These are phyloP conservation scores for Solanum chilense DNA, from an alignment of 257 asterid species.

Conservation along the genomic window DNA sequence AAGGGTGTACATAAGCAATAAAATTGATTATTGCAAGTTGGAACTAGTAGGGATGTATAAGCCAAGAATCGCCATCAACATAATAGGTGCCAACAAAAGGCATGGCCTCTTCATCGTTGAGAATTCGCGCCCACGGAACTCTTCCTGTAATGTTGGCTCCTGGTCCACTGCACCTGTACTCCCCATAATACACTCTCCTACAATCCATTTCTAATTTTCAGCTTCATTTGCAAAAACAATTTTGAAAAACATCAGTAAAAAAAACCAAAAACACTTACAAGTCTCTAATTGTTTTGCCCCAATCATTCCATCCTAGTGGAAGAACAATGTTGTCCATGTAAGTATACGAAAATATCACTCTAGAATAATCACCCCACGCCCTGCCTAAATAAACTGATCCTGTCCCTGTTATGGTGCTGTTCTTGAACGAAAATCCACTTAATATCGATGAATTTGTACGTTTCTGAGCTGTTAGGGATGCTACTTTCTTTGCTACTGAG, in stretches of 20 bases:
- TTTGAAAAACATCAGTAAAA: neutral
- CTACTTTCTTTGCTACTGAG: slow-evolving; percentile 45
- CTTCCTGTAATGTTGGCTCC: slow-evolving; percentile 37
- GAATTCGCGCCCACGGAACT: slow-evolving; percentile 31
- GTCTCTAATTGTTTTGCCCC: slow-evolving; percentile 31
- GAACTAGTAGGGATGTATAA: slow-evolving; percentile 6
- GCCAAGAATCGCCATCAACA: slow-evolving; percentile 41
- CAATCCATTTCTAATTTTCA: neutral
- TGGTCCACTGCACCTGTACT: slow-evolving; percentile 42
- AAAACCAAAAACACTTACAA: slow-evolving; percentile 9
- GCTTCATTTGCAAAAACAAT: too few species aligned
- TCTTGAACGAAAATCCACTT: slow-evolving; percentile 51
- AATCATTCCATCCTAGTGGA: slow-evolving; percentile 47
- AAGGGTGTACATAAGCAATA: neutral
- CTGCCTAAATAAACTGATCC: slow-evolving; percentile 42
- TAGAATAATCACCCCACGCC: slow-evolving; percentile 54
- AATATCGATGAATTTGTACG: slow-evolving; percentile 25
- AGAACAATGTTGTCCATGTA: slow-evolving; percentile 39
- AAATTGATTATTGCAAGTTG: too few species aligned
- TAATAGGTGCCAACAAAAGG: slow-evolving; percentile 41
- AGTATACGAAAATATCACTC: slow-evolving; percentile 37
- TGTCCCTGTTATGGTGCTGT: slow-evolving; percentile 29
- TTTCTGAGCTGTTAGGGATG: slow-evolving; percentile 50
- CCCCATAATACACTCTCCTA: slow-evolving; percentile 47
- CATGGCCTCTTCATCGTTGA: slow-evolving; percentile 36